Conservation (phyloP, 2,329 filamentous ascomycete species). For the Fusarium brevicatenulatum region DNA sequence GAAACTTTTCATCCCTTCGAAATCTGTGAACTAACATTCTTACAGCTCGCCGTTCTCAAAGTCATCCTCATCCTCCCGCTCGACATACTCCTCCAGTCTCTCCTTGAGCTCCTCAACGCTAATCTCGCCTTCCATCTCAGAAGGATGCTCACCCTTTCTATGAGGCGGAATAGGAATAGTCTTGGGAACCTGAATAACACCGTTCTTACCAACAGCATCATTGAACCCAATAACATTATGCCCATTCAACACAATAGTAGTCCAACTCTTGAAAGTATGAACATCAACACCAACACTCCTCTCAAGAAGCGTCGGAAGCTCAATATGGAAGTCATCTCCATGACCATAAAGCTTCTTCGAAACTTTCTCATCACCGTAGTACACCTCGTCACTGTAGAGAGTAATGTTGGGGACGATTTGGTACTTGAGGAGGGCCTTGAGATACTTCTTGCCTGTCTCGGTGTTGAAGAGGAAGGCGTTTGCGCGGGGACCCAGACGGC, state of each 20-base stretch:
- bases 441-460: conserved; percentile 75
- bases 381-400: conserved; percentile 86
- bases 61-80: background rate
- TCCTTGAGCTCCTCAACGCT: conserved; percentile 46
- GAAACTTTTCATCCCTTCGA: background rate
- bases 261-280: conserved; percentile 71
- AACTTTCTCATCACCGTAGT: conserved; percentile 53
- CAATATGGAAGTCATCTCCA: conserved; percentile 62
- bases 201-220: conserved; percentile 80
- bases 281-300: conserved; percentile 78
- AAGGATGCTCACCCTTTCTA: conserved; percentile 42
- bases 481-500: conserved; percentile 73
- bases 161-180: conserved; percentile 81
- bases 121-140: conserved; percentile 33
- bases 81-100: conserved; percentile 45
- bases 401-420: conserved; percentile 79
- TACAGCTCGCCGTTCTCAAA: conserved; percentile 30
- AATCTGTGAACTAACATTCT: background rate
- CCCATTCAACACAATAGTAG: conserved; percentile 80
- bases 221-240: conserved; percentile 71
- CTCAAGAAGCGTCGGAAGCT: conserved; percentile 77
- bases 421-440: conserved; percentile 82
- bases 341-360: conserved; percentile 40
- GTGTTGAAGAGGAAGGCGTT: conserved; percentile 87
- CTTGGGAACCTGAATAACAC: conserved; percentile 82